Percentiles rank a stretch among this genome's conserved stretches.
Conservation (phyloP, 371 early-diverging fungal genomes). For the Pancytospora epiphaga region DNA sequence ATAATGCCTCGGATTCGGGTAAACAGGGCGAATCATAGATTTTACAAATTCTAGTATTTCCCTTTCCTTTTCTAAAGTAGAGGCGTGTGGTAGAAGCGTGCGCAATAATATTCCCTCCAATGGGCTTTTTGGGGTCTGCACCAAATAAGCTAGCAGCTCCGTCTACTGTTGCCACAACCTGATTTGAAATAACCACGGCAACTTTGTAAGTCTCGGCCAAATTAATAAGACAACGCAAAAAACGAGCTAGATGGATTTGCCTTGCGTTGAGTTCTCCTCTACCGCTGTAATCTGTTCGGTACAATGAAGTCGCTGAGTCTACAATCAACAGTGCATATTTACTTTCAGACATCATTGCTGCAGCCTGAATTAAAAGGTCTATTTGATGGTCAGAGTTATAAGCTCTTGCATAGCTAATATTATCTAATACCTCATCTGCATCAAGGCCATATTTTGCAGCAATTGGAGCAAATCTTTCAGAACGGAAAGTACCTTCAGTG, state of each 20-base stretch:
- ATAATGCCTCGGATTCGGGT: conserved; percentile 67
- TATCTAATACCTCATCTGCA: conserved; percentile 76
- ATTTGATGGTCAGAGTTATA: conserved; percentile 93
- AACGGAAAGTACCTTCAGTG: conserved; percentile 94
- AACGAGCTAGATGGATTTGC: conserved; percentile 86
- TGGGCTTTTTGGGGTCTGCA: conserved; percentile 87
- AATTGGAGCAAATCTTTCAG: conserved; percentile 74
- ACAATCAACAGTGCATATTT: conserved; percentile 80
- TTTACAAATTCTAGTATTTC: conserved; percentile 65
- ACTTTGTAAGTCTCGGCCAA: conserved; percentile 86
- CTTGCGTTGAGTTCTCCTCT: conserved; percentile 90
- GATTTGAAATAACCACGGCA: conserved; percentile 92
- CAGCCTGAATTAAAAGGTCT: conserved; percentile 74
- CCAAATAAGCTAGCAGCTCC: conserved; percentile 78
- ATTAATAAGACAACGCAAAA: conserved; percentile 73
- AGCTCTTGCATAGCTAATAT: conserved; percentile 87
- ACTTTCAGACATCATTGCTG: conserved; percentile 85
- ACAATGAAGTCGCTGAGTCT: conserved; percentile 86
- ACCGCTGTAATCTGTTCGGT: conserved; percentile 91
- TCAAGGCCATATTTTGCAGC: conserved; percentile 80
- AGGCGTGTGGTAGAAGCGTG: conserved; percentile 74
- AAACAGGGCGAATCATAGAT: conserved; percentile 64
- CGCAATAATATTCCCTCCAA: conserved; percentile 94
- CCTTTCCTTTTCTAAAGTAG: conserved; percentile 64
- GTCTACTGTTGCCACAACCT: conserved; percentile 91